Evolutionary conservation across 805 yeast species (phyloP), one percentile per base, ranked within the genome.

Genomic region (Metschnikowia cerradonensis): DNA sequence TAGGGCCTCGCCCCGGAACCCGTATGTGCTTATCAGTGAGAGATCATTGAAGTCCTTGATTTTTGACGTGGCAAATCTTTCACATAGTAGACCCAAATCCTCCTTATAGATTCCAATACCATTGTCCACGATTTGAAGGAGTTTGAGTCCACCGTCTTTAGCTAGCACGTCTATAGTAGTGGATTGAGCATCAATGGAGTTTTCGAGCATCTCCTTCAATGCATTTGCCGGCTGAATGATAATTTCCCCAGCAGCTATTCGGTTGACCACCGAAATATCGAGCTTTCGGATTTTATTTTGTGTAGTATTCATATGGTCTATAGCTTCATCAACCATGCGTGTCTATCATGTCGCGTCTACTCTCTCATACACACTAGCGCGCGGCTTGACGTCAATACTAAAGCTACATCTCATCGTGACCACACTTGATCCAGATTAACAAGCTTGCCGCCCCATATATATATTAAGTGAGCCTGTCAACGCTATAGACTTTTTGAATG

Each of bases 161-260:
- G 84, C 88, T 2, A 85, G 60, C 1, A 94, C 80, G 41, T 92
- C 97, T 13, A 94, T 80, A 45, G 77, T 65, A 0, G 91, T 76
- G 11, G 96, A 73, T 0, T 78, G 75, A 0, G 99, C 97, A 65
- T 94, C 99, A 11, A 94, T 82, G 5, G 96, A 80, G 72, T 94
- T 94, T 69, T 94, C 99, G 53, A 94, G 71, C 72, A 94, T 72
- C 66, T 94, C 99, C 64, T 94, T 94, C 39, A 94, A 71, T 0
- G 99, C 99, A 65, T 92, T 94, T 4, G 92, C 87, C 0, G 99
- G 98, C 4, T 91, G 92, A 26, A 91, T 79, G 51, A 94, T 88
- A 68, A 94, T 89, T 70, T 94, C 98, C 0, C 99, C 99, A 1
- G 99, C 99, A 0, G 99, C 99, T 26, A 94, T 94, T 54, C 85